Base-by-base conservation (phyloP, 768 basidiomycete genomes). In the Hypholoma fasciculare region DNA sequence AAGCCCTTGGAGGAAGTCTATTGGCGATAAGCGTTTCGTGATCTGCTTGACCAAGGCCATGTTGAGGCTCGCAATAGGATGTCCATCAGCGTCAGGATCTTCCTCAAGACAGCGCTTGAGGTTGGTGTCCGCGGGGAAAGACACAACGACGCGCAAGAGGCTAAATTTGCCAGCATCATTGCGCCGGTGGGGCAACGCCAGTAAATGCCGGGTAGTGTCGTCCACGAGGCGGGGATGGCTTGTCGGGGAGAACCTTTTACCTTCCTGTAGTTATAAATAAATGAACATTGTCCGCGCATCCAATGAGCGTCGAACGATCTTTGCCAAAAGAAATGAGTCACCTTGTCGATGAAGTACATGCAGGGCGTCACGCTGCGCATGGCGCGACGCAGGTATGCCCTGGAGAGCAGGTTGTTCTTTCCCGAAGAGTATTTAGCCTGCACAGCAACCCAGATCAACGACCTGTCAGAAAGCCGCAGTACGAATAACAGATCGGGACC, bases 401-500 rank as follows among this genome's bases (percentile, higher is more conserved):
- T 69, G 2, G 72, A 66, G 27, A 76, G 64, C 1, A 59, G 58
- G 1, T 71, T 69, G 11, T 71, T 73, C 55, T 66, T 73, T 11
- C 74, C 74, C 13, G 61, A 26, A 1, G 73, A 75, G 52, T 68
- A 76, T 49, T 80, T 79, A 3, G 74, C 75, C 55, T 79, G 78
- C 20, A 80, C 57, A 1, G 72, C 74, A 7, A 79, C 78, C 78
- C 78, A 81, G 20, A 80, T 69, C 1, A 67, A 57, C 0, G 70
- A 66, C 8, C 66, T 70, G 30, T 77, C 74, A 2, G 65, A 63
- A 1, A 81, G 67, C 30, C 62, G 66, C 19, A 81, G 54, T 1
- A 76, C 68, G 36, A 81, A 78, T 9, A 81, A 46, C 3, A 78
- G 61, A 59, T 80, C 78, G 0, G 78, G 79, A 1, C 78, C 77